phyloP scores from a whole-genome alignment of 1,284 basidiomycete genomes.

The Marasmius sp. region DNA sequence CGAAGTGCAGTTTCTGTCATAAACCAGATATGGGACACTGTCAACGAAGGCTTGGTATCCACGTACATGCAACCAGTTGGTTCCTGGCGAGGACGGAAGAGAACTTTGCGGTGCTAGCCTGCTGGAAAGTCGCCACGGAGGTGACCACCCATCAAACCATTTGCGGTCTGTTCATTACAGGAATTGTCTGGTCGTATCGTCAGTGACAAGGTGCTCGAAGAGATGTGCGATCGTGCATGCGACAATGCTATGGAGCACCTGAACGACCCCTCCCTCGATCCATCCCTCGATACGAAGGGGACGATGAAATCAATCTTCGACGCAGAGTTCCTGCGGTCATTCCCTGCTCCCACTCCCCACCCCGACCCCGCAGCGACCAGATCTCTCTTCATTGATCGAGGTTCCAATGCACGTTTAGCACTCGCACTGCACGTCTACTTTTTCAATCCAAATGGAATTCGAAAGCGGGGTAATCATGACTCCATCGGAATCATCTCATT shows the following conservation, averaged over 20 bases:
- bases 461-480: not conserved
- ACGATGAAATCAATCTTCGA: not conserved
- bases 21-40: too few relatives aligned
- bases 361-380: slow-evolving; percentile 7
- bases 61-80: too few relatives aligned
- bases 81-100: too few relatives aligned
- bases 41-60: too few relatives aligned
- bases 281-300: not conserved
- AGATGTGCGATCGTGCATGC: not conserved
- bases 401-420: not conserved
- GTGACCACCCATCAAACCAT: too few relatives aligned
- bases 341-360: too few relatives aligned
- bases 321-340: not conserved
- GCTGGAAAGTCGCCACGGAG: too few relatives aligned
- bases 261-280: not conserved
- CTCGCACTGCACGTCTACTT: slow-evolving; percentile 7
- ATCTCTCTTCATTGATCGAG: slow-evolving; percentile 5
- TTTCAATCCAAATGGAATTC: slow-evolving; percentile 7
- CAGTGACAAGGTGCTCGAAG: too few relatives aligned
- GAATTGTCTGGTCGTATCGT: too few relatives aligned
- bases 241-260: not conserved
- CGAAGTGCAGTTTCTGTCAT: too few relatives aligned
- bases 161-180: too few relatives aligned
- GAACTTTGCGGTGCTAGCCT: too few relatives aligned
- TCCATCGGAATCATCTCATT: slow-evolving; percentile 7